Conservation (phyloP, 805 yeast species). For the Candida chilensis region DNA sequence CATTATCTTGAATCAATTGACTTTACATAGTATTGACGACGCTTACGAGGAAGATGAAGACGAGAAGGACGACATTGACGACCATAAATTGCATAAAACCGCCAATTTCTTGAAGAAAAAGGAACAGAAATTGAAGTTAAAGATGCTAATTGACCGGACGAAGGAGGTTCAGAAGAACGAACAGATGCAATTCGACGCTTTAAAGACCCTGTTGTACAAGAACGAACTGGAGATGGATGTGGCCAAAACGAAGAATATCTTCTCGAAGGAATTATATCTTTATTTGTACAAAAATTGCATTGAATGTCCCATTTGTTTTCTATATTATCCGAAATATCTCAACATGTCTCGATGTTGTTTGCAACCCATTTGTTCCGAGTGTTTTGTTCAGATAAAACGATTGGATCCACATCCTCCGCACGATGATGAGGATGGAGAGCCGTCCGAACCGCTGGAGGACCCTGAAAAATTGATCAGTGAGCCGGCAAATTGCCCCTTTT, state of each 20-base stretch:
- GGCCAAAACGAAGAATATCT: constrained; percentile 10
- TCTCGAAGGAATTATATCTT: constrained; percentile 37
- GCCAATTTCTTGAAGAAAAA: constrained; percentile 34
- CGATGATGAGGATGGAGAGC: constrained; percentile 34
- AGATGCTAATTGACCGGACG: constrained; percentile 18
- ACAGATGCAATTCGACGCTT: constrained; percentile 24
- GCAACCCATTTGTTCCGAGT: constrained; percentile 92
- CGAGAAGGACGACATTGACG: constrained; percentile 49
- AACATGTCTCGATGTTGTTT: constrained; percentile 83
- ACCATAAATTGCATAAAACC: constrained; percentile 47
- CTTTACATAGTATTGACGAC: constrained; percentile 48
- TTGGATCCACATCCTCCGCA: constrained; percentile 92
- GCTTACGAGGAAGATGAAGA: constrained; percentile 38
- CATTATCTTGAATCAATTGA: constrained; percentile 33
- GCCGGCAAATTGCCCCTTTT: constrained; percentile 30
- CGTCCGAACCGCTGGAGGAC: constrained; percentile 8
- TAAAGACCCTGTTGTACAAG: constrained; percentile 5
- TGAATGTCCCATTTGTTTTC: constrained; percentile 94
- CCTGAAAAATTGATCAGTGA: constrained; percentile 31
- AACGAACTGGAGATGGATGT: not conserved
- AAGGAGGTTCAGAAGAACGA: constrained; percentile 21
- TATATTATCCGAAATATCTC: constrained; percentile 70
- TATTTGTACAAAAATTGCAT: constrained; percentile 55
- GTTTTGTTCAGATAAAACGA: constrained; percentile 92
- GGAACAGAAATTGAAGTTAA: constrained; percentile 36